Conservation (phyloP, 768 basidiomycete species). For the Trametes cinnabarina region DNA sequence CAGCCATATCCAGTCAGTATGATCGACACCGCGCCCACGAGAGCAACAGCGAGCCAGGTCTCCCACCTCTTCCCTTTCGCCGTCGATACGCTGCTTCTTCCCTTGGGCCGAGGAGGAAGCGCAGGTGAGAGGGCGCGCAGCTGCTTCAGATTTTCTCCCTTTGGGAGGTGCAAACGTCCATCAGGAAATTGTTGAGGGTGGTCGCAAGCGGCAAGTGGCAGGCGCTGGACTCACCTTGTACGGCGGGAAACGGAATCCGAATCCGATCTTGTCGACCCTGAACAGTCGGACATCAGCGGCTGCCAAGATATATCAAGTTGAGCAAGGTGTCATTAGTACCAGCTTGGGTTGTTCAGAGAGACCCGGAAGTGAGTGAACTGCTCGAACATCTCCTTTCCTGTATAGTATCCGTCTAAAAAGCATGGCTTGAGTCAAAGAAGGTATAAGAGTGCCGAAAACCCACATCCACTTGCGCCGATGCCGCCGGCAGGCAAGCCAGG, state of each 20-base stretch:
- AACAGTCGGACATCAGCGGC: too few species aligned
- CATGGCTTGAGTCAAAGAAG: neutral
- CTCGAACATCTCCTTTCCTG: constrained; percentile 70
- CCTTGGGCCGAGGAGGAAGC: too few species aligned
- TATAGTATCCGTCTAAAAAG: constrained; percentile 47
- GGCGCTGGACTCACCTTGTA: constrained; percentile 14
- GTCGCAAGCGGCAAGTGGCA: too few species aligned
- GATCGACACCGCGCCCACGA: neutral
- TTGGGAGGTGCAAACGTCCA: too few species aligned
- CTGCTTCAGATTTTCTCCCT: too few species aligned
- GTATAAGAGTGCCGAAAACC: constrained; percentile 19
- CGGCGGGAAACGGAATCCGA: constrained; percentile 15
- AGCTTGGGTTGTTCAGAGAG: constrained; percentile 42
- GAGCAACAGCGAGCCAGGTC: neutral
- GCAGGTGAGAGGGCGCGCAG: too few species aligned
- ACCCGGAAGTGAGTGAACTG: constrained; percentile 70
- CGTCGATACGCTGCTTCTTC: too few species aligned
- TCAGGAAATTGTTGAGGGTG: too few species aligned
- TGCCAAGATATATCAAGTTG: neutral
- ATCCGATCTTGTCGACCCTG: constrained; percentile 12
- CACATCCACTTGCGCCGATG: constrained; percentile 54
- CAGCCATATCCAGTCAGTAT: too few species aligned
- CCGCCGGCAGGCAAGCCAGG: constrained; percentile 74
- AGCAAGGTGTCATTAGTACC: constrained; percentile 23
- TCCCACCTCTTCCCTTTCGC: neutral